phyloP scores from a whole-genome alignment of 1,284 basidiomycete species.

The Leccinum fallax region DNA sequence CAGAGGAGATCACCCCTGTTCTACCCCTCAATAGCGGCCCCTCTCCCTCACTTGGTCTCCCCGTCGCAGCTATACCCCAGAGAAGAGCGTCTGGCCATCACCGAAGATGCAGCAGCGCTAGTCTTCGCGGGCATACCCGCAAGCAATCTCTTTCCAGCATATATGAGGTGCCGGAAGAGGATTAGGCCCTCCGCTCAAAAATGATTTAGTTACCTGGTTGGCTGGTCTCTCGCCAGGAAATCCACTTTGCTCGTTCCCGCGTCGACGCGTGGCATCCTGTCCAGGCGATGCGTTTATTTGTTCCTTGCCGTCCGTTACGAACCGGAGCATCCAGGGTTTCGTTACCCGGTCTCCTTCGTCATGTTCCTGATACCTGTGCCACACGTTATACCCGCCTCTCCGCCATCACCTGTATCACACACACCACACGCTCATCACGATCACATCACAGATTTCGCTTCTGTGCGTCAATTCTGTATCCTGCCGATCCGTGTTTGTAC shows the following conservation, averaged over 20 bases:
- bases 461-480: slow-evolving; percentile 23
- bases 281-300: slow-evolving; percentile 29
- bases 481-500: slow-evolving; percentile 13
- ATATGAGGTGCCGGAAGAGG: slow-evolving; percentile 36
- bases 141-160: slow-evolving; percentile 38
- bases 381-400: slow-evolving; percentile 30
- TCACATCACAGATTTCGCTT: slow-evolving; percentile 17
- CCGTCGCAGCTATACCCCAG: slow-evolving; percentile 17
- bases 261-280: slow-evolving; percentile 21
- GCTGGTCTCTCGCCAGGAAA: slow-evolving; percentile 28
- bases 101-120: slow-evolving; percentile 37
- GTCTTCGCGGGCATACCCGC: slow-evolving; percentile 34
- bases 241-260: slow-evolving; percentile 15
- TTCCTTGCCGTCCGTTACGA: slow-evolving; percentile 25
- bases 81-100: slow-evolving; percentile 30
- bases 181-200: slow-evolving; percentile 14
- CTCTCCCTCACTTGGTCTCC: slow-evolving; percentile 11
- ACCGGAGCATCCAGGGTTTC: slow-evolving; percentile 13
- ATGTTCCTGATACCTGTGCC: slow-evolving; percentile 37
- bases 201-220: slow-evolving; percentile 16
- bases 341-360: slow-evolving; percentile 14
- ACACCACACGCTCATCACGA: slow-evolving; percentile 17
- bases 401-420: slow-evolving; percentile 33
- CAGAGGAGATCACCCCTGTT: slow-evolving; percentile 35
- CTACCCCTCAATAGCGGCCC: slow-evolving; percentile 22